These are phyloP conservation scores for Zygoascus biomembranicola DNA, from an alignment of 805 yeast genomes.

Conservation along the genomic window DNA sequence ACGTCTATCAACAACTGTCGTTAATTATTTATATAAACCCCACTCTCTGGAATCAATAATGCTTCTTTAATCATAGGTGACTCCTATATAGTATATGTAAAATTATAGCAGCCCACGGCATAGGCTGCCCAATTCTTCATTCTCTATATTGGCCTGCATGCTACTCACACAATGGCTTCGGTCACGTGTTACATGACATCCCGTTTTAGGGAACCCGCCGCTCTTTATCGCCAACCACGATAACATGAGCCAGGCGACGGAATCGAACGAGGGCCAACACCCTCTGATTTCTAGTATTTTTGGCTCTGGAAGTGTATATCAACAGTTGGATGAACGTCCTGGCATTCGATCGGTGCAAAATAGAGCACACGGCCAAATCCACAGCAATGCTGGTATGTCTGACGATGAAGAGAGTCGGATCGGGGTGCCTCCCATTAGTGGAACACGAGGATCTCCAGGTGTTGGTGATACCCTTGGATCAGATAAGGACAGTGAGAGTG, in stretches of 20 bases:
- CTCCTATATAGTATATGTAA: no score
- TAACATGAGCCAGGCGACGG: background rate
- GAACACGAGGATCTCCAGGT: background rate
- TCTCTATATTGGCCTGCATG: no score
- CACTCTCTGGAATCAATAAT: no score
- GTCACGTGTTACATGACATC: no score
- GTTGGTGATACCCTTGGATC: background rate
- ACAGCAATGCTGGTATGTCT: background rate
- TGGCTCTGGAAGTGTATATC: conserved; percentile 6
- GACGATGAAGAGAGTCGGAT: background rate
- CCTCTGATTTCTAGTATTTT: conserved; percentile 4
- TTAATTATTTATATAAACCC: no score
- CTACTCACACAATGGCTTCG: no score
- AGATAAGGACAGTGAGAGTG: background rate
- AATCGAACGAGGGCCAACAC: background rate
- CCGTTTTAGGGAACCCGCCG: background rate
- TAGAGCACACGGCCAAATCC: background rate
- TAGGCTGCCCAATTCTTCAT: no score
- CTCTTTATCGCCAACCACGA: background rate
- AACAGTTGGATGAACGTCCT: background rate
- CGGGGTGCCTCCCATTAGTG: background rate
- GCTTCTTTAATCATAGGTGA: no score
- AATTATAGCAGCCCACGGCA: no score
- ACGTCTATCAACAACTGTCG: no score
- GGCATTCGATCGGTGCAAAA: background rate